These are phyloP conservation scores for Cylindricascospora bacillispora DNA, from an alignment of 1,139 yeast genomes.

Conservation along the genomic window DNA sequence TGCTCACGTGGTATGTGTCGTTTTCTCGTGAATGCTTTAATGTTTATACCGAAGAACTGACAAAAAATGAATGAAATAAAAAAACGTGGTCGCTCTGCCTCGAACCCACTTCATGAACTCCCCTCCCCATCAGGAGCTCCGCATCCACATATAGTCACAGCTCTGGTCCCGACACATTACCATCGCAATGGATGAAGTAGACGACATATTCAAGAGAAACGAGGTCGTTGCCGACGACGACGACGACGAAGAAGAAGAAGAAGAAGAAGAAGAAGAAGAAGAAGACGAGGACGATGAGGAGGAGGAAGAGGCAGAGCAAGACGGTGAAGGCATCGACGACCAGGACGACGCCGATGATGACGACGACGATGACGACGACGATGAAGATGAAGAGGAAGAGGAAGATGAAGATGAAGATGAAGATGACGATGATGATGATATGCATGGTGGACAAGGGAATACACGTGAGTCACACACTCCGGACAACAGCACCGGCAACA, in stretches of 20 bases:
- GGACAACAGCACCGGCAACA: constrained; percentile 9
- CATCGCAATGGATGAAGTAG: constrained; percentile 20
- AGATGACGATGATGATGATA: constrained; percentile 22
- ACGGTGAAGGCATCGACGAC: constrained; percentile 22
- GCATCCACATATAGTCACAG: not conserved
- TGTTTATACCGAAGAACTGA: too few species aligned
- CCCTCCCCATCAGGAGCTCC: too few species aligned
- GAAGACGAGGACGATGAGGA: constrained; percentile 25
- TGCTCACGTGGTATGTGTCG: too few species aligned
- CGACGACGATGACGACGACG: constrained; percentile 10
- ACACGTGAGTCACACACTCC: too few species aligned
- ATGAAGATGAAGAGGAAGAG: constrained; percentile 12
- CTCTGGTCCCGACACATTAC: not conserved
- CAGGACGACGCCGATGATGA: constrained; percentile 18
- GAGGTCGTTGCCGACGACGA: constrained; percentile 19
- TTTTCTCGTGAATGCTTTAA: too few species aligned
- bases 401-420: constrained; percentile 22
- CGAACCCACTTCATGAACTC: too few species aligned
- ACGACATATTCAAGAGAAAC: constrained; percentile 19
- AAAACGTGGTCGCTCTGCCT: too few species aligned
- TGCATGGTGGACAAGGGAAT: too few species aligned
- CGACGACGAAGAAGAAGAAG: constrained; percentile 22
- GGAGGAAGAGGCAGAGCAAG: constrained; percentile 24
- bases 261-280: constrained; percentile 20
- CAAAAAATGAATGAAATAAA: too few species aligned